Base-by-base conservation (phyloP, 768 basidiomycete genomes). In the Boletus subcaerulescens region DNA sequence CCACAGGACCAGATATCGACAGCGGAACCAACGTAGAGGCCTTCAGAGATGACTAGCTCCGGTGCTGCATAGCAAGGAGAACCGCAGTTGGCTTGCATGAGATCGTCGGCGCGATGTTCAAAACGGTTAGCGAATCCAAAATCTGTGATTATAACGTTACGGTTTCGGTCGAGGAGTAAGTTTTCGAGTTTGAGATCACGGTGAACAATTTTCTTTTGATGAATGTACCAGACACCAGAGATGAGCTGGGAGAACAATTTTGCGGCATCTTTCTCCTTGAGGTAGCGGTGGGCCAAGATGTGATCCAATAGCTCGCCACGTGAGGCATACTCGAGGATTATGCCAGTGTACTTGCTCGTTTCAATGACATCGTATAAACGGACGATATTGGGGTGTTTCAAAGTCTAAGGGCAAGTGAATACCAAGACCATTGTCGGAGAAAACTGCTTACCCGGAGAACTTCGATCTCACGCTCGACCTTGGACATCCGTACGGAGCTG, bases 161-260 rank as follows among this genome's bases (percentile, higher is more conserved):
- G 86, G 67, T 98, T 86, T 57, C 95, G 89, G 76, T 99, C 97
- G 53, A 99, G 86, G 40, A 99, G 86, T 4, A 99, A 79, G 68
- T 98, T 99, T 76, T 98, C 96, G 60, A 99, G 87, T 75, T 99
- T 99, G 72, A 99, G 87, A 75, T 98, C 95, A 55, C 97, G 92
- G 71, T 99, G 97, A 46, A 98, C 96, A 57, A 99, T 98, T 77
- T 97, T 95, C 81, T 98, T 98, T 73, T 93, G 86, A 75, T 98
- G 97, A 54, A 98, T 93, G 74, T 99, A 99, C 86, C 92, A 93
- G 32, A 99, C 97, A 57, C 96, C 97, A 22, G 94, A 97, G 64
- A 99, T 88, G 71, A 99, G 90, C 73, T 99, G 97, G 17, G 93
- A 92, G 70, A 99, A 99, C 40, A 99, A 87, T 70, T 90, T 94